phyloP scores from a whole-genome alignment of 805 yeast genomes.

The Spathaspora boniae region DNA sequence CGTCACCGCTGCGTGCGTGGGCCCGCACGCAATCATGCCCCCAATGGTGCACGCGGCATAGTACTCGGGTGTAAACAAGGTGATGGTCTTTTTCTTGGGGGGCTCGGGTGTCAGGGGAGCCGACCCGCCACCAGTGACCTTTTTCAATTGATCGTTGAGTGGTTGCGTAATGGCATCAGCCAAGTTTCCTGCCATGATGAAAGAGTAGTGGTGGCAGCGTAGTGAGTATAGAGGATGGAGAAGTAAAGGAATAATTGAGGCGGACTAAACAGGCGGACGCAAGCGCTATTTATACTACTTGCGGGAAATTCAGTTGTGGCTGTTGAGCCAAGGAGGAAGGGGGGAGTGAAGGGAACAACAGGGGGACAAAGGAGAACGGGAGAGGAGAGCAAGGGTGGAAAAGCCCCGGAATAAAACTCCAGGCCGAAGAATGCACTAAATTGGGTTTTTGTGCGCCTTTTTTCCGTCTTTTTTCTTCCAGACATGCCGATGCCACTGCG shows the following conservation, averaged over 20 bases:
- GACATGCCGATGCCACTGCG: too few species aligned
- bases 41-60: slow-evolving; percentile 73
- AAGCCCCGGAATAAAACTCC: too few species aligned
- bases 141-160: slow-evolving; percentile 22
- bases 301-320: too few species aligned
- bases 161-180: slow-evolving; percentile 33
- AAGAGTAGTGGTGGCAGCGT: not conserved
- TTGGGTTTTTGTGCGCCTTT: too few species aligned
- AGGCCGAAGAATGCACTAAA: too few species aligned
- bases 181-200: slow-evolving; percentile 16
- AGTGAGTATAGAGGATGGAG: not conserved
- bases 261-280: too few species aligned
- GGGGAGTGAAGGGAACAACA: too few species aligned
- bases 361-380: too few species aligned
- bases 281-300: too few species aligned
- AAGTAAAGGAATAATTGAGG: not conserved
- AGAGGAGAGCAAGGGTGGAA: too few species aligned
- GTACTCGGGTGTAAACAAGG: slow-evolving; percentile 59
- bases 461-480: too few species aligned
- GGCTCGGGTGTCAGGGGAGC: slow-evolving; percentile 6
- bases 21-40: slow-evolving; percentile 89
- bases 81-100: slow-evolving; percentile 30
- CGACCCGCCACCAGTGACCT: slow-evolving; percentile 9
- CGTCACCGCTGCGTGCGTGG: slow-evolving; percentile 90
- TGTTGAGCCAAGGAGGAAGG: too few species aligned